Conservation (phyloP, 495 filamentous ascomycete species). For the Pseudotulostoma volvatum region DNA sequence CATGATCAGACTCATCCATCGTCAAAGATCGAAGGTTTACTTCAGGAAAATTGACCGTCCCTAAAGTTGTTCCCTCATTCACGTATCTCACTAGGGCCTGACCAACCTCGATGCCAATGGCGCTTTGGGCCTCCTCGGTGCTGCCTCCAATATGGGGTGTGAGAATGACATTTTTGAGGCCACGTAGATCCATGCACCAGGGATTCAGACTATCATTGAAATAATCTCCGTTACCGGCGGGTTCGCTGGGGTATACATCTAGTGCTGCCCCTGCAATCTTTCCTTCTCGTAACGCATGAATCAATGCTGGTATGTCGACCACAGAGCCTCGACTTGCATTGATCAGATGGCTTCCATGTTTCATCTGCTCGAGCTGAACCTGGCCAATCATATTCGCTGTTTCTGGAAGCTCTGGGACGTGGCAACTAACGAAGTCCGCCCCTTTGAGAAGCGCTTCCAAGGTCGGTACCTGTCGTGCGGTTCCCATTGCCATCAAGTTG, state of each 20-base stretch:
- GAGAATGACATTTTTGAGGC: constrained; percentile 81
- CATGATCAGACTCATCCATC: constrained; percentile 71
- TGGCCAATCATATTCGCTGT: constrained; percentile 77
- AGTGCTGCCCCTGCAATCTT: constrained; percentile 89
- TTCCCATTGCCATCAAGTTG: constrained; percentile 85
- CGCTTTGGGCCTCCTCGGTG: constrained; percentile 94
- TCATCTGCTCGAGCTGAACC: constrained; percentile 73
- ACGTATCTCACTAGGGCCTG: constrained; percentile 82
- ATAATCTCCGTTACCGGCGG: constrained; percentile 83
- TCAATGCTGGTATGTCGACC: constrained; percentile 83
- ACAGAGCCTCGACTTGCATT: constrained; percentile 90
- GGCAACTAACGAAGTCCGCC: constrained; percentile 83
- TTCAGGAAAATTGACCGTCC: constrained; percentile 93
- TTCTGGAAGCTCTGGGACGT: constrained; percentile 87
- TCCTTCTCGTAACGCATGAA: constrained; percentile 72
- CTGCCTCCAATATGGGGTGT: constrained; percentile 94
- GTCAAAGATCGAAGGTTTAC: constrained; percentile 75
- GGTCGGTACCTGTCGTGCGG: constrained; percentile 61
- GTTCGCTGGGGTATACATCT: constrained; percentile 92
- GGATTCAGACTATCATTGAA: constrained; percentile 72
- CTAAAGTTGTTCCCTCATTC: constrained; percentile 75
- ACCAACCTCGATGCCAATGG: constrained; percentile 86
- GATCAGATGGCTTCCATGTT: constrained; percentile 79
- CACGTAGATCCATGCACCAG: constrained; percentile 75
- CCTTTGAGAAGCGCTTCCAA: constrained; percentile 58